Percentiles rank a stretch among this genome's conserved stretches.
phyloP scores from a whole-genome alignment of 306 rosid species.

The Fragaria iinumae region DNA sequence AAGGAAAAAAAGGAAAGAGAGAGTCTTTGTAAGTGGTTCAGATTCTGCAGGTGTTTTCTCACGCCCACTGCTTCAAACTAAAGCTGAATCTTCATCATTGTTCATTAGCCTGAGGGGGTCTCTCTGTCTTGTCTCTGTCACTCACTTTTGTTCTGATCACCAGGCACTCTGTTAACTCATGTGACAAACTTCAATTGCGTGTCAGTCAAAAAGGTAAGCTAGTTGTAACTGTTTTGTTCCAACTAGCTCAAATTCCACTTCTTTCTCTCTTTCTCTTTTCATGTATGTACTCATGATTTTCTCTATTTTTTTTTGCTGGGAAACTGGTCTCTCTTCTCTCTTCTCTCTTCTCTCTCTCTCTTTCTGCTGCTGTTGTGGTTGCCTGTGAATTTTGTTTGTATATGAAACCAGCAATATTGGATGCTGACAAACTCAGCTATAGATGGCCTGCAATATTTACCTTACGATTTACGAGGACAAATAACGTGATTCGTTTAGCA shows the following conservation, averaged over 20 bases:
- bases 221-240: background rate
- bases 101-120: background rate
- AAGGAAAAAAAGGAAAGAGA: background rate
- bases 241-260: background rate
- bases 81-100: background rate
- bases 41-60: conserved; percentile 8
- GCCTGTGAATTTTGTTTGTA: background rate
- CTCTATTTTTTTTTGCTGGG: background rate
- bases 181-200: conserved; percentile 5
- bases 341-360: too few relatives aligned
- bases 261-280: background rate
- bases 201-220: conserved; percentile 6
- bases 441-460: conserved; percentile 1
- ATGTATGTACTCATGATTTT: background rate
- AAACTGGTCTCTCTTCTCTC: too few relatives aligned
- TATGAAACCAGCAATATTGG: conserved; percentile 2
- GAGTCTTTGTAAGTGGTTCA: background rate
- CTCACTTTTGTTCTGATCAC: background rate
- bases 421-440: background rate
- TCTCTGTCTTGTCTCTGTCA: background rate
- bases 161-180: background rate
- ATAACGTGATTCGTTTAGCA: background rate
- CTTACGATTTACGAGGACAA: background rate
- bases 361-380: background rate
- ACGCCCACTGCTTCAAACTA: conserved; percentile 9